Evolutionary conservation across 257 asterid species (phyloP).

Genomic region (Craterostigma plantagineum): DNA sequence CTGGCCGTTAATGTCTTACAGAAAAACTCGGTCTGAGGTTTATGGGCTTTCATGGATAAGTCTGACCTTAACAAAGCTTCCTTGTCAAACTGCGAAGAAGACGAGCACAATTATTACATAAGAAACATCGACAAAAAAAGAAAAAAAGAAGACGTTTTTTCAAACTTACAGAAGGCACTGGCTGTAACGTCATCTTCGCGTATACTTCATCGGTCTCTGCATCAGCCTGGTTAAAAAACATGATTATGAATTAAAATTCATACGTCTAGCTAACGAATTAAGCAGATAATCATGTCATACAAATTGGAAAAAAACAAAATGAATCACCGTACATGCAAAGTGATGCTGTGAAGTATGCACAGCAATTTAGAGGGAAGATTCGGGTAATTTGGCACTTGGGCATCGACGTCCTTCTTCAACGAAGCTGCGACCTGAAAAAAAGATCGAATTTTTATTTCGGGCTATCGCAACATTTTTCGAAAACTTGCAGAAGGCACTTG

Average conservation of each 20-base stretch:
- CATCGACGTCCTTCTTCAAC: slow-evolving; percentile 71
- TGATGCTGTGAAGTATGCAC: slow-evolving; percentile 70
- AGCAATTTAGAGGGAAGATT: slow-evolving; percentile 75
- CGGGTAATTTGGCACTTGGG: slow-evolving; percentile 76
- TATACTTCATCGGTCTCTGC: slow-evolving; percentile 91
- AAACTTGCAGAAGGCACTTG: too few species aligned
- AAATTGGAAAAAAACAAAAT: too few species aligned
- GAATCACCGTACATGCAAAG: slow-evolving; percentile 47
- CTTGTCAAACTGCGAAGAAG: slow-evolving; percentile 59
- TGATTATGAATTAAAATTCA: background rate
- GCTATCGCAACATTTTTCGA: too few species aligned
- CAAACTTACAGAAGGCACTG: slow-evolving; percentile 52
- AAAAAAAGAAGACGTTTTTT: too few species aligned
- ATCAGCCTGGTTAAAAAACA: slow-evolving; percentile 53
- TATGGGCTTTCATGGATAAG: slow-evolving; percentile 46
- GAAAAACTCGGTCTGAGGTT: slow-evolving; percentile 70
- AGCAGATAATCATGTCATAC: background rate
- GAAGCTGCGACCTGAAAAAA: slow-evolving; percentile 79
- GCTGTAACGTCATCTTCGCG: slow-evolving; percentile 89
- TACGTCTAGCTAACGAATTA: background rate
- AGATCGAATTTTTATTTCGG: too few species aligned
- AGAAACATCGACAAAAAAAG: too few species aligned
- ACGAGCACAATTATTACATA: too few species aligned
- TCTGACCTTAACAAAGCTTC: slow-evolving; percentile 75
- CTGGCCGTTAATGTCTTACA: slow-evolving; percentile 70